These are phyloP conservation scores for Botryococcus braunii DNA, from an alignment of 163 green algal genomes.

Conservation along the genomic window DNA sequence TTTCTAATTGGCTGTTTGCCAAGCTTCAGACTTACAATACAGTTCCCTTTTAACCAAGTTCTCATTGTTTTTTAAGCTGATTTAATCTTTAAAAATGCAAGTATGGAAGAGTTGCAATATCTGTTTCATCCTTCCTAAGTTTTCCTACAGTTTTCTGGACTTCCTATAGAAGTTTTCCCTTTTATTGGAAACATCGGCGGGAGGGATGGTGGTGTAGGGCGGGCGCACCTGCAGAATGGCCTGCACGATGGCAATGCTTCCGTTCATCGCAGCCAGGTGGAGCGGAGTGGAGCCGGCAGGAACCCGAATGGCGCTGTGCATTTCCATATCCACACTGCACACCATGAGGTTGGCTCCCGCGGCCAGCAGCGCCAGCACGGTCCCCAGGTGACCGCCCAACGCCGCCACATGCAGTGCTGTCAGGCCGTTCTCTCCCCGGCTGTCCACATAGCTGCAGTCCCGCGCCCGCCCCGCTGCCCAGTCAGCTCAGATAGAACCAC, in stretches of 20 bases:
- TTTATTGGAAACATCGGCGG: constrained; percentile 6
- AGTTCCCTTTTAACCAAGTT: too few species aligned
- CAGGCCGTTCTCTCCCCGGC: constrained; percentile 38
- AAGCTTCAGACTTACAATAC: too few species aligned
- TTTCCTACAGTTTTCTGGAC: too few species aligned
- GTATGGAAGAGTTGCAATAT: too few species aligned
- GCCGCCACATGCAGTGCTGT: constrained; percentile 47
- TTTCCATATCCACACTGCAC: constrained; percentile 22
- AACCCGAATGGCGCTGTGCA: neutral
- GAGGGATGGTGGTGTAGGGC: too few species aligned
- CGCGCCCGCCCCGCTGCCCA: too few species aligned
- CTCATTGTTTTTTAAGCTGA: too few species aligned
- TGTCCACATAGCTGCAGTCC: constrained; percentile 36
- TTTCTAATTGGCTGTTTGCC: too few species aligned
- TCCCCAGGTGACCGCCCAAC: constrained; percentile 31
- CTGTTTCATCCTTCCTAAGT: too few species aligned
- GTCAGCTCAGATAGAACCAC: too few species aligned
- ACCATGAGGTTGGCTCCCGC: constrained; percentile 44
- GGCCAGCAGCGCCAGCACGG: constrained; percentile 32
- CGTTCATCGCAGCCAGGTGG: constrained; percentile 41
- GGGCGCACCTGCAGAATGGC: constrained; percentile 40
- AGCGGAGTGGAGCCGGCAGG: constrained; percentile 42
- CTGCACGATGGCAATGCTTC: constrained; percentile 35
- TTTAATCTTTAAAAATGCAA: too few species aligned
- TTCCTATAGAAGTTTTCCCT: too few species aligned